A percentile compares a stretch with the other conserved stretches of the same genome.
phyloP scores from a whole-genome alignment of 495 filamentous ascomycete genomes.

The Cenococcum geophilum region DNA sequence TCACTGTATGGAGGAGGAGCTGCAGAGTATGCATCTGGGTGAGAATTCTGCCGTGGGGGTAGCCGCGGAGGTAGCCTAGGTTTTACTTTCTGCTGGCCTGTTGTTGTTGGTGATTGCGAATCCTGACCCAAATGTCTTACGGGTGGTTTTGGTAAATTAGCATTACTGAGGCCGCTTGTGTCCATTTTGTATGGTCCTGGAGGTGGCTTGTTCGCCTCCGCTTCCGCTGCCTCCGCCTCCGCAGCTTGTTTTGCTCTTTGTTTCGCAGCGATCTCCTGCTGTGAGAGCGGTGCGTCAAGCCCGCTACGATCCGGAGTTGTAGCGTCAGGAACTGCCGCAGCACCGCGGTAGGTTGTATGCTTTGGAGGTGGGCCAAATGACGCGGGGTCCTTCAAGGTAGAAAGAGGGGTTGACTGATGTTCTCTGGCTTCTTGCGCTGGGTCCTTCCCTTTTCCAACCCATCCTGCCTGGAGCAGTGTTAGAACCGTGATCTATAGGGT shows the following conservation, averaged over 20 bases:
- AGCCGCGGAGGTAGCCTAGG: slow-evolving; percentile 65
- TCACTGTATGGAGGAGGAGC: slow-evolving; percentile 52
- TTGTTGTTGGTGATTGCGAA: slow-evolving; percentile 37
- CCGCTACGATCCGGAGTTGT: slow-evolving; percentile 46
- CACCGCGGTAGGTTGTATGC: slow-evolving; percentile 51
- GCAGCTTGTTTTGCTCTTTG: slow-evolving; percentile 15
- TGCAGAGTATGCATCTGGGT: slow-evolving; percentile 41
- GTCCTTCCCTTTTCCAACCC: slow-evolving; percentile 43
- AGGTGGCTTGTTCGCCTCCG: slow-evolving; percentile 42
- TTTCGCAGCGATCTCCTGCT: slow-evolving; percentile 42
- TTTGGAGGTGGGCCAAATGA: slow-evolving; percentile 85
- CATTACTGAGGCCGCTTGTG: slow-evolving; percentile 63
- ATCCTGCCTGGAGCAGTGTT: slow-evolving; percentile 31
- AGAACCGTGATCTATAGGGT: not conserved
- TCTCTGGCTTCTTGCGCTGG: slow-evolving; percentile 36
- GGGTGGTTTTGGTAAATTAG: slow-evolving; percentile 67
- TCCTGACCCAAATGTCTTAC: slow-evolving; percentile 47
- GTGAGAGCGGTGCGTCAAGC: slow-evolving; percentile 45
- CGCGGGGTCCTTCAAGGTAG: slow-evolving; percentile 71
- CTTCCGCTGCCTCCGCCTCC: slow-evolving; percentile 30
- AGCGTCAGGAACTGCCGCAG: slow-evolving; percentile 42
- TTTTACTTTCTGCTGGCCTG: slow-evolving; percentile 37
- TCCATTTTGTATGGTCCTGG: slow-evolving; percentile 64
- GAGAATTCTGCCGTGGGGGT: slow-evolving; percentile 60
- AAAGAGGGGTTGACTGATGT: slow-evolving; percentile 63